These are phyloP conservation scores for Calonectria honghensis DNA, from an alignment of 2,329 filamentous ascomycete species.

Conservation along the genomic window DNA sequence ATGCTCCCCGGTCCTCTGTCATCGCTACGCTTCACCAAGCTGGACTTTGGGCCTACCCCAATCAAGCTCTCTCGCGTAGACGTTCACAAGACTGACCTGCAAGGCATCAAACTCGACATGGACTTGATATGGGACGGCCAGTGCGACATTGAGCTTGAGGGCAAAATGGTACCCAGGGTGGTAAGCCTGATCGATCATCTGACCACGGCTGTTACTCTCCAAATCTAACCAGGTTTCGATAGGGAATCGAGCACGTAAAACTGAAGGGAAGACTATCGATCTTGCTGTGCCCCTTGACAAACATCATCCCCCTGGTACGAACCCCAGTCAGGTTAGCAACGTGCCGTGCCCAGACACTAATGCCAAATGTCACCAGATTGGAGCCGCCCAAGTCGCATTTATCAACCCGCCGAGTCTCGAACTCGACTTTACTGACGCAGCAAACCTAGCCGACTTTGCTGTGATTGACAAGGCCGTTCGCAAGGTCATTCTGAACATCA, in stretches of 20 bases:
- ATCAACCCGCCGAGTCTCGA: constrained; percentile 53
- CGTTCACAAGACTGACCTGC: constrained; percentile 49
- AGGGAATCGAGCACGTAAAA: constrained; percentile 54
- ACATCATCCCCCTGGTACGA: constrained; percentile 51
- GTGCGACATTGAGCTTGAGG: constrained; percentile 54
- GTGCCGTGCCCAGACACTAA: constrained; percentile 15
- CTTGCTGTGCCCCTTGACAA: constrained; percentile 50
- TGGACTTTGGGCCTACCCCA: constrained; percentile 49
- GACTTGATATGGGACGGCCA: constrained; percentile 51
- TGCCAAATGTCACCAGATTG: constrained; percentile 41
- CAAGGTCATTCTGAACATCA: constrained; percentile 52
- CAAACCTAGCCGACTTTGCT: constrained; percentile 52
- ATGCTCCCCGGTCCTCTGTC: constrained; percentile 53
- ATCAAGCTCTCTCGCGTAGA: constrained; percentile 51
- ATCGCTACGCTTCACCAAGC: constrained; percentile 49
- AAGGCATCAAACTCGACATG: constrained; percentile 55
- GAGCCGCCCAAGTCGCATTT: constrained; percentile 52
- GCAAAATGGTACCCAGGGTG: constrained; percentile 52
- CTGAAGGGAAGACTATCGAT: constrained; percentile 50
- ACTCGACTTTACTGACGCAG: constrained; percentile 53
- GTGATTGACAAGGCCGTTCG: constrained; percentile 50
- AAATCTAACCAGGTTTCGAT: constrained; percentile 1
- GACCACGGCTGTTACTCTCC: not conserved
- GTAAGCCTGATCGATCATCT: constrained; percentile 35
- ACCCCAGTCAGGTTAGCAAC: not conserved